Conservation (phyloP, 345 rosid genomes). For the Garcia nutans region DNA sequence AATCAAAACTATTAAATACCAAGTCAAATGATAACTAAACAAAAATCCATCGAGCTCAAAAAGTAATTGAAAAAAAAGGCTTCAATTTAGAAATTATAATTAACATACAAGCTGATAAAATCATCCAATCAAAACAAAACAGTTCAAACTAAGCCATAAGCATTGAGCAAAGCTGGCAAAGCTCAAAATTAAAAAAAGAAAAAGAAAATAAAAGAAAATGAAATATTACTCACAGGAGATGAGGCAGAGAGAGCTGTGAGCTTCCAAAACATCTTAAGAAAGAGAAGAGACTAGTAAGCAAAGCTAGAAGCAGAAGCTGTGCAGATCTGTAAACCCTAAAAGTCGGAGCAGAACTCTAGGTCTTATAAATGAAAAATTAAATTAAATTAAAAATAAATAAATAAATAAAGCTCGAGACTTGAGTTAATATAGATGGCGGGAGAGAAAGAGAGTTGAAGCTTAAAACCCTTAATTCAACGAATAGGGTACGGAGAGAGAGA, state of each 20-base stretch:
- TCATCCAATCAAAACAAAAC: not conserved
- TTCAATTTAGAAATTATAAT: not conserved
- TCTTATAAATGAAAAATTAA: not conserved
- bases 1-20: not conserved
- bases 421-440: not conserved
- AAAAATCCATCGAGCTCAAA: not conserved
- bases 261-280: slow-evolving; percentile 85
- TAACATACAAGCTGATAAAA: not conserved
- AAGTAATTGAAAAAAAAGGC: slow-evolving; percentile 7
- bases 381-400: not conserved
- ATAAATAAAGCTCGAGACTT: slow-evolving; percentile 24
- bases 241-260: slow-evolving; percentile 82
- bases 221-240: slow-evolving; percentile 72
- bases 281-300: slow-evolving; percentile 22
- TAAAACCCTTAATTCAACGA: slow-evolving; percentile 38
- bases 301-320: slow-evolving; percentile 18
- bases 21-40: not conserved
- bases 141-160: not conserved
- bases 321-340: slow-evolving; percentile 62
- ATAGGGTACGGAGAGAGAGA: slow-evolving; percentile 17
- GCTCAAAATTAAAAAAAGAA: slow-evolving; percentile 4
- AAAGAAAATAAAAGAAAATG: not conserved
- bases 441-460: not conserved
- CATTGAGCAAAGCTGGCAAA: not conserved
- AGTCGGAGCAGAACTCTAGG: slow-evolving; percentile 40